Evolutionary conservation across 495 filamentous ascomycete species (phyloP), one percentile per base, ranked within the genome.

Genomic region (Penicillium angulare): DNA sequence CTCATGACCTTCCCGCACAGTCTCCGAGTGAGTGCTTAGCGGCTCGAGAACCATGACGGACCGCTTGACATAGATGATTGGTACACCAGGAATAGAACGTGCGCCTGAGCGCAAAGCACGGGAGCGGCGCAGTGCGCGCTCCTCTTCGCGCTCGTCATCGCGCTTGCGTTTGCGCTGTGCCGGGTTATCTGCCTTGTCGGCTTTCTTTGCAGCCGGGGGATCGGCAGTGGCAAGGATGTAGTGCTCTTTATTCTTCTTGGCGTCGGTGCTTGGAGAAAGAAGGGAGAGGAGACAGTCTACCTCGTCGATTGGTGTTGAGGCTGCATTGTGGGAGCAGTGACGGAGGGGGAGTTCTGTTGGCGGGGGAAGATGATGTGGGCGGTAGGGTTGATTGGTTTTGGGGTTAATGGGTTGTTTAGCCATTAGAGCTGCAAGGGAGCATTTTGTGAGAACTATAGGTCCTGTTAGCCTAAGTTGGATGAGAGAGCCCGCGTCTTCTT

Each of bases 41-140:
- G 90, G 89, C 73, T 96, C 92, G 67, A 96, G 72, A 32, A 95
- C 83, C 88, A 96, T 88, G 13, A 96, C 90, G 46, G 85, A 88
- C 48, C 89, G 79, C 67, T 86, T 86, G 27, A 95, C 84, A 68
- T 92, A 91, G 44, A 95, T 80, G 23, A 91, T 70, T 20, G 90
- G 90, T 31, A 89, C 84, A 23, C 91, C 91, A 24, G 85, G 81
- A n/a, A 77, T 73, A 20, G 69, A 56, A 33, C 74, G 63, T 26
- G 74, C 73, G 7, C 43, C 48, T 3, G 53, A 36, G 2, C 74
- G 61, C 31, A 77, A 52, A n/a, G 51, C 50, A 51, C 66, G 61
- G 58, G 74, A 60, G 13, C 60, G 61, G 33, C 61, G 59, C 47
- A 69, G 26, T 32, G 65, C 65, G 33, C 69, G 53, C 57, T 68